Evolutionary conservation across 805 yeast species (phyloP).

Genomic region (Spathaspora gorwiae): DNA sequence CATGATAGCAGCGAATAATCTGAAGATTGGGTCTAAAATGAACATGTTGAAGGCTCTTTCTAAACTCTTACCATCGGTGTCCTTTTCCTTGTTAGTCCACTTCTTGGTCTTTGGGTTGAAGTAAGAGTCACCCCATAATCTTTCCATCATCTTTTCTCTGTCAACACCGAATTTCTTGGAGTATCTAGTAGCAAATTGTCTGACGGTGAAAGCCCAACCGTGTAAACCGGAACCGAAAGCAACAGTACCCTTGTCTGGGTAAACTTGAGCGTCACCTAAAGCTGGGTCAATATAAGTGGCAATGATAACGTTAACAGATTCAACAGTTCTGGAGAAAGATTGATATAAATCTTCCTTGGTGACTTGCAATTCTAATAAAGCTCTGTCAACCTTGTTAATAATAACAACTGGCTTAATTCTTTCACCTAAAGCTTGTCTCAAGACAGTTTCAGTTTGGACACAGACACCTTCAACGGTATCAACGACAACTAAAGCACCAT

Average conservation of each 20-base stretch:
- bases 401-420: conserved; percentile 98
- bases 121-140: conserved; percentile 99
- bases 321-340: conserved; percentile 97
- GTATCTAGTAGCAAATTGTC: conserved; percentile 97
- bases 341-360: conserved; percentile 98
- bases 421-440: conserved; percentile 98
- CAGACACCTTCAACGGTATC: conserved; percentile 99
- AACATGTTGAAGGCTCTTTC: conserved; percentile 99
- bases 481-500: conserved; percentile 99
- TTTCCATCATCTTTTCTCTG: conserved; percentile 95
- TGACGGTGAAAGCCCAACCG: conserved; percentile 99
- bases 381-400: conserved; percentile 99
- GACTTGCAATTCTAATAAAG: conserved; percentile 96
- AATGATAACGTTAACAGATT: conserved; percentile 97
- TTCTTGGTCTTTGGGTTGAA: conserved; percentile 99
- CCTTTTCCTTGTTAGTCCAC: conserved; percentile 95
- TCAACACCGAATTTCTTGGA: conserved; percentile 99
- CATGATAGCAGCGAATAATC: conserved; percentile 95
- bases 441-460: conserved; percentile 99
- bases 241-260: conserved; percentile 98
- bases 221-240: conserved; percentile 99
- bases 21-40: conserved; percentile 97
- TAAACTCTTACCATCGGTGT: conserved; percentile 89
- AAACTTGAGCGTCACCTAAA: conserved; percentile 95
- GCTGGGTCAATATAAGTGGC: conserved; percentile 88